Evolutionary conservation across 495 filamentous ascomycete species (phyloP).

Genomic region (Penicillium daleae): DNA sequence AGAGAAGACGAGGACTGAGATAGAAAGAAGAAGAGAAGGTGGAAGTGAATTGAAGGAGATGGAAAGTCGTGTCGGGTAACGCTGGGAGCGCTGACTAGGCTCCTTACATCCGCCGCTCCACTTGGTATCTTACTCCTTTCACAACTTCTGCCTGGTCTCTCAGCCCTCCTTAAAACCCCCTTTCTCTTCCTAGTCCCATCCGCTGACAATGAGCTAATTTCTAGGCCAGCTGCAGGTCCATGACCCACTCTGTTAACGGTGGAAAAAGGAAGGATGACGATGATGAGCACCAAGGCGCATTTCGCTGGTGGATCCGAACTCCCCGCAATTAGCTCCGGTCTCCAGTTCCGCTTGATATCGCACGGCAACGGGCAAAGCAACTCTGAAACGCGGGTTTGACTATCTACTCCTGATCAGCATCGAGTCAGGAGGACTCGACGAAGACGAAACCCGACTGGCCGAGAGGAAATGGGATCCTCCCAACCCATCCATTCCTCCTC

Average conservation of each 20-base stretch:
- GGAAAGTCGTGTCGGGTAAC: conserved; percentile 9
- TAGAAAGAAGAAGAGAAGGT: neutral
- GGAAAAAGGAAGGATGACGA: neutral
- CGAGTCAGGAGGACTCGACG: neutral
- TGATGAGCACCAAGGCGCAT: neutral
- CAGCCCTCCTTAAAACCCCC: too few relatives aligned
- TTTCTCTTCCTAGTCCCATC: neutral
- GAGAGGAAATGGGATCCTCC: neutral
- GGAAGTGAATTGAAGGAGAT: conserved; percentile 13
- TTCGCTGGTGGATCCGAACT: conserved; percentile 10
- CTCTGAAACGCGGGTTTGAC: neutral
- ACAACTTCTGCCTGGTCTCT: neutral
- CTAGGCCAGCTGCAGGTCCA: conserved; percentile 13
- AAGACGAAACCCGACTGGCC: neutral
- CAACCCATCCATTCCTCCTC: neutral
- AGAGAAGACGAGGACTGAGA: neutral
- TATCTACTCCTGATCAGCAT: conserved; percentile 1
- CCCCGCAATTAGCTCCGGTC: conserved; percentile 17
- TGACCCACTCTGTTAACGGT: conserved; percentile 1
- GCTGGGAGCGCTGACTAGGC: conserved; percentile 3
- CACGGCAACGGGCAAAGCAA: neutral
- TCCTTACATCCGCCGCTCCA: conserved; percentile 10
- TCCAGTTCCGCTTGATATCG: conserved; percentile 7
- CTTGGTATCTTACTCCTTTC: neutral
- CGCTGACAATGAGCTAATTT: conserved; percentile 1